A percentile compares a stretch with the other conserved stretches of the same genome.
These are phyloP conservation scores for Sanghuangporus weigelae DNA, from an alignment of 1,284 basidiomycete genomes.

Conservation along the genomic window DNA sequence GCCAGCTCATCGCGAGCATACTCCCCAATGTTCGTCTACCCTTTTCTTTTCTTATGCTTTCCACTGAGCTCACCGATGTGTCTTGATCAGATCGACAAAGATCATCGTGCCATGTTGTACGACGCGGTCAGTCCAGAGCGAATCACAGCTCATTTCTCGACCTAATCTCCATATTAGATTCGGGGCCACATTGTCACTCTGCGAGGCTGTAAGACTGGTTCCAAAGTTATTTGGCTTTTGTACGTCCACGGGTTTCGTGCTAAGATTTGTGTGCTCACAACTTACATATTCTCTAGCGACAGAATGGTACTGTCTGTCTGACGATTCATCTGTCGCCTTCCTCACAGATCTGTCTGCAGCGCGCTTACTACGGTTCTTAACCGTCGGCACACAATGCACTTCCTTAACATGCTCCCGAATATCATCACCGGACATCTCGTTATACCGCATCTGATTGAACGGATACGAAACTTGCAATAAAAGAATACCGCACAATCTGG, in stretches of 20 bases:
- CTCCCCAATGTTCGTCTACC: constrained; percentile 54
- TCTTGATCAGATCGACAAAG: constrained; percentile 61
- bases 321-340: background rate
- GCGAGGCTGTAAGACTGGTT: constrained; percentile 80
- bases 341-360: constrained; percentile 4
- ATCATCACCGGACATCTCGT: constrained; percentile 15
- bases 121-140: constrained; percentile 42
- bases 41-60: background rate
- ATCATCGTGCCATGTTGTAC: constrained; percentile 70
- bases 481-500: constrained; percentile 12
- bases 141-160: background rate
- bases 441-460: constrained; percentile 12
- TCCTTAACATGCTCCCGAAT: background rate
- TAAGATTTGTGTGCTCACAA: background rate
- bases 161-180: constrained; percentile 32
- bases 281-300: constrained; percentile 30
- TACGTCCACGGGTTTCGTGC: constrained; percentile 33
- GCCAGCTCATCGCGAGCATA: constrained; percentile 74
- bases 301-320: constrained; percentile 38
- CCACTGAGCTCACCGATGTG: background rate
- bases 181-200: constrained; percentile 79
- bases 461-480: constrained; percentile 16
- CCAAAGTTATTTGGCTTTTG: constrained; percentile 86
- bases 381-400: background rate
- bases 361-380: constrained; percentile 17